phyloP scores from a whole-genome alignment of 2,329 filamentous ascomycete species.

The Catunica adiposa region DNA sequence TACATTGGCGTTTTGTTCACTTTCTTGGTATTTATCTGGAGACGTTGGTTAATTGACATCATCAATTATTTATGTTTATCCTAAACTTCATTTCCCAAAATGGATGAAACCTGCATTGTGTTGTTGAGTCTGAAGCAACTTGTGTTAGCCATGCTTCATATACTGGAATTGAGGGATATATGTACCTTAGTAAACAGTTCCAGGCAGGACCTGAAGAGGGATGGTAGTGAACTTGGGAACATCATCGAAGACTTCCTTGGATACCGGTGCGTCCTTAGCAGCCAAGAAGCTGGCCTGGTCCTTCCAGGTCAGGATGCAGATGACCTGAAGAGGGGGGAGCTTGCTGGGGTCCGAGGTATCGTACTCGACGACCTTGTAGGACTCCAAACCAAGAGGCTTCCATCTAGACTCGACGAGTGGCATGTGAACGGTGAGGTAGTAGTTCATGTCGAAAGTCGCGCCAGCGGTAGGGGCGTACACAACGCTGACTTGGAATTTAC shows the following conservation, averaged over 20 bases:
- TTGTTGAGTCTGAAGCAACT: no score
- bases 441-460: constrained; percentile 30
- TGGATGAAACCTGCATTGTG: no score
- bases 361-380: constrained; percentile 21
- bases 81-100: no score
- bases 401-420: constrained; percentile 26
- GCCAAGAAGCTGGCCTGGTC: constrained; percentile 17
- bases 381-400: constrained; percentile 24
- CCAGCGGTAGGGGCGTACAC: constrained; percentile 6
- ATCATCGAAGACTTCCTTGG: constrained; percentile 20
- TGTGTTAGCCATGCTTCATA: no score
- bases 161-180: no score
- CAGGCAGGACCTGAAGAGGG: constrained; percentile 1
- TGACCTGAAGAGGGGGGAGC: constrained; percentile 16
- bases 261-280: background rate
- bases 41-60: background rate
- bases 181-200: constrained; percentile 8
- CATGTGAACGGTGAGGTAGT: constrained; percentile 33
- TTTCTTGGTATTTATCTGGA: background rate
- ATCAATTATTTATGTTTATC: background rate
- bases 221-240: constrained; percentile 21
- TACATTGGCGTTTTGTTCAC: background rate
- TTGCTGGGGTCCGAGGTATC: constrained; percentile 15
- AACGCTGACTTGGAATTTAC: constrained; percentile 6
- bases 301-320: constrained; percentile 21